Evolutionary conservation across 257 asterid genomes (phyloP).

Genomic region (Solanum bulbocastanum): DNA sequence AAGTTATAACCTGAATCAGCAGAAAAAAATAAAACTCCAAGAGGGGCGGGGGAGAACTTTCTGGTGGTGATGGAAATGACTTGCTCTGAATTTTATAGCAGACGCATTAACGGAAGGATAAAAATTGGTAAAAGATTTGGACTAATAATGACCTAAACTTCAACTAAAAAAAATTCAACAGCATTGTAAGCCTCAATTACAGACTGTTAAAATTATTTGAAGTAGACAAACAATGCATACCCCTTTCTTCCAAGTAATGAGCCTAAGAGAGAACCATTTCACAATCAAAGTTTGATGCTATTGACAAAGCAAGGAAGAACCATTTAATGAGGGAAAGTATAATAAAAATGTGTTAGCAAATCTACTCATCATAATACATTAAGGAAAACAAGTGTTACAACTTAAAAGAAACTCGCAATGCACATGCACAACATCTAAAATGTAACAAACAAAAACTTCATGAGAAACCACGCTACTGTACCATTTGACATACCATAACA

Average conservation of each 20-base stretch:
- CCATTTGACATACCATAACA: background rate
- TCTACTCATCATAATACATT: background rate
- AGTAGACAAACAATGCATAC: background rate
- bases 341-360: background rate
- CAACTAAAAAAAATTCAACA: background rate
- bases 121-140: background rate
- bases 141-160: background rate
- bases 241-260: background rate
- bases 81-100: background rate
- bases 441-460: background rate
- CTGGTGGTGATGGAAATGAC: background rate
- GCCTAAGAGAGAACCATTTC: background rate
- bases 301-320: background rate
- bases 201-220: background rate
- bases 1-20: background rate
- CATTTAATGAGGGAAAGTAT: background rate
- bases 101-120: background rate
- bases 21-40: background rate
- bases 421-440: background rate
- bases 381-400: background rate
- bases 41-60: background rate
- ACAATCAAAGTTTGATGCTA: background rate
- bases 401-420: background rate
- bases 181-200: background rate
- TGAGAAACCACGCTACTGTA: background rate